A percentile compares a stretch with the other conserved stretches of the same genome.
phyloP scores from a whole-genome alignment of 1,284 basidiomycete genomes.

The Termitomyces sp. region DNA sequence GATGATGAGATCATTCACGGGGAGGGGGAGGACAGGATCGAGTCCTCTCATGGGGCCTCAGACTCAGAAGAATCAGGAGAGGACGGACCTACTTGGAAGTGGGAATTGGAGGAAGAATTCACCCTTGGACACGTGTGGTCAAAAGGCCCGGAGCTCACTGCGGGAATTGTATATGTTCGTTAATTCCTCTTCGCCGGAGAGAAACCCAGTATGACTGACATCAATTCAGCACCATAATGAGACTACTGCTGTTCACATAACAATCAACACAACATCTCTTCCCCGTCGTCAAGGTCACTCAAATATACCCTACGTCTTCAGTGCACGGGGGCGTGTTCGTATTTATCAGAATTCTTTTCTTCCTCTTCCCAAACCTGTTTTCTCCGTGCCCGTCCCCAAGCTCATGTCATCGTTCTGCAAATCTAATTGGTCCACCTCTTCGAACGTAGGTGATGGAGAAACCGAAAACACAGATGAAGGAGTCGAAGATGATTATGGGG shows the following conservation, averaged over 20 bases:
- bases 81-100: conserved; percentile 39
- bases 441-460: neutral
- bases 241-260: conserved; percentile 52
- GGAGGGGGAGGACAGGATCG: conserved; percentile 15
- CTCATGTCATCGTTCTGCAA: conserved; percentile 8
- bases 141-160: conserved; percentile 37
- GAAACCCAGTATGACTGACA: conserved; percentile 4
- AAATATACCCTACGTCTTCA: conserved; percentile 56
- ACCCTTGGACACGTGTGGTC: conserved; percentile 48
- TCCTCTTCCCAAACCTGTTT: conserved; percentile 26
- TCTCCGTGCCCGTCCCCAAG: conserved; percentile 17
- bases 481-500: neutral
- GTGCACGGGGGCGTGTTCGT: conserved; percentile 41
- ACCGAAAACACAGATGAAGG: neutral
- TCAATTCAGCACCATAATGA: conserved; percentile 44
- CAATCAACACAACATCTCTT: conserved; percentile 44
- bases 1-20: conserved; percentile 16
- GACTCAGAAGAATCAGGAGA: conserved; percentile 19
- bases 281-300: conserved; percentile 48
- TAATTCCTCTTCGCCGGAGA: neutral
- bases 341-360: conserved; percentile 23
- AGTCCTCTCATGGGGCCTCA: neutral
- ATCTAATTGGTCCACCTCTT: conserved; percentile 1
- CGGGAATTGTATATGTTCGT: conserved; percentile 60
- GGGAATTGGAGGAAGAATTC: conserved; percentile 55